These are phyloP conservation scores for Cutaneotrichosporon sp. DNA, from an alignment of 1,284 basidiomycete species.

Conservation along the genomic window DNA sequence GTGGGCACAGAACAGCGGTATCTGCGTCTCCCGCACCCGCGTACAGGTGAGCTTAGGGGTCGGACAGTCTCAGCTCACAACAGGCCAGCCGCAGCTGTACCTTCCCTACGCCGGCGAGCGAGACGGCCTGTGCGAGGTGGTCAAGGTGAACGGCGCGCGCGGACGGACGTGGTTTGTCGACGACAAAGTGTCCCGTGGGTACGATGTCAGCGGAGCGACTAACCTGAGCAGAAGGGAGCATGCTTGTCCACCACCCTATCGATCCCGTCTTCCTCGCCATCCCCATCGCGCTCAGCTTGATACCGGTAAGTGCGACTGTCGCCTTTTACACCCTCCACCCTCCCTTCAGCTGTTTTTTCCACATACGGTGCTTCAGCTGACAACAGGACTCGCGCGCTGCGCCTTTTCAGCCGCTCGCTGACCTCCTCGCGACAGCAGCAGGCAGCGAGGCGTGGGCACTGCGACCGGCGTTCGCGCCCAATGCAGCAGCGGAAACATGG, in stretches of 20 bases:
- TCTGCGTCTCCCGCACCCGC: slow-evolving; percentile 41
- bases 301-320: slow-evolving; percentile 19
- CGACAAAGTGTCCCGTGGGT: slow-evolving; percentile 31
- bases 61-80: slow-evolving; percentile 6
- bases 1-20: slow-evolving; percentile 27
- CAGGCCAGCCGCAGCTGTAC: slow-evolving; percentile 39
- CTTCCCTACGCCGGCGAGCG: slow-evolving; percentile 18
- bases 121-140: slow-evolving; percentile 27
- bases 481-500: slow-evolving; percentile 3
- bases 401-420: slow-evolving; percentile 38
- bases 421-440: slow-evolving; percentile 30
- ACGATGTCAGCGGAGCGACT: neutral
- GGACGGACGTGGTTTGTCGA: slow-evolving; percentile 44
- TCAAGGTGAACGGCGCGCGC: slow-evolving; percentile 29
- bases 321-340: too few species aligned
- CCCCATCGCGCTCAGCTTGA: slow-evolving; percentile 30
- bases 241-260: slow-evolving; percentile 37
- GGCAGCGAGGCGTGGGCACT: slow-evolving; percentile 19
- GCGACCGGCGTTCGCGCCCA: slow-evolving; percentile 27
- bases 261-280: slow-evolving; percentile 42
- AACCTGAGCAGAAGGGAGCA: slow-evolving; percentile 26
- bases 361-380: too few species aligned
- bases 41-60: slow-evolving; percentile 31
- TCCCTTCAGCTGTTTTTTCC: too few species aligned
- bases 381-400: slow-evolving; percentile 5